Evolutionary conservation across 306 rosid species (phyloP).

Genomic region (Citrullus colocynthis): DNA sequence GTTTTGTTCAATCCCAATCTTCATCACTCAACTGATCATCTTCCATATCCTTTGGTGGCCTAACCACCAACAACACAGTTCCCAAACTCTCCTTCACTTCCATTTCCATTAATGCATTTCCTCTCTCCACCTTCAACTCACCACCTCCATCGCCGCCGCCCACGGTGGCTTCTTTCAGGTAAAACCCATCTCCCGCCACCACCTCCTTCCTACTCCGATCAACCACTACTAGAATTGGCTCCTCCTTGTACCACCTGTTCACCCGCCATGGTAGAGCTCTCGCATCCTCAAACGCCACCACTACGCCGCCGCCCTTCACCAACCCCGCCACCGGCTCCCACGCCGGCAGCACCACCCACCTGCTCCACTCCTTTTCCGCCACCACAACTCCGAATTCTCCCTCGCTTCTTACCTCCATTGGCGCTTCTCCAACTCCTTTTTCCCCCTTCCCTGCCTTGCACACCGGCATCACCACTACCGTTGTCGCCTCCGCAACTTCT

Average conservation of each 20-base stretch:
- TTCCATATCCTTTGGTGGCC: slow-evolving; percentile 53
- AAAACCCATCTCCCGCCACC: slow-evolving; percentile 50
- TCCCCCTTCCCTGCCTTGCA: slow-evolving; percentile 40
- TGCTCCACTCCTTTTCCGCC: slow-evolving; percentile 74
- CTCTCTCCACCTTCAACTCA: slow-evolving; percentile 61
- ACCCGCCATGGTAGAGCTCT: slow-evolving; percentile 76
- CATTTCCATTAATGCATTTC: slow-evolving; percentile 35
- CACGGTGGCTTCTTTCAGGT: slow-evolving; percentile 36
- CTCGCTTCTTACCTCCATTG: slow-evolving; percentile 34
- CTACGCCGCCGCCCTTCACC: slow-evolving; percentile 42
- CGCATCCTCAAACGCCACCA: slow-evolving; percentile 56
- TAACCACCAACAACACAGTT: slow-evolving; percentile 53
- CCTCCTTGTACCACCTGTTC: slow-evolving; percentile 73
- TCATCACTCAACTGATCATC: slow-evolving; percentile 55
- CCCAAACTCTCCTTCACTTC: slow-evolving; percentile 53
- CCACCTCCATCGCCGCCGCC: slow-evolving; percentile 11
- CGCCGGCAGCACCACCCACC: slow-evolving; percentile 73
- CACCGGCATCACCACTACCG: slow-evolving; percentile 62
- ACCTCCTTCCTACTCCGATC: slow-evolving; percentile 44
- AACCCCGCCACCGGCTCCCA: slow-evolving; percentile 52
- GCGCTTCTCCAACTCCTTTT: slow-evolving; percentile 48
- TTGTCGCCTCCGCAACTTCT: slow-evolving; percentile 66
- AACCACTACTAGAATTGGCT: slow-evolving; percentile 66
- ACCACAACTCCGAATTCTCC: slow-evolving; percentile 68
- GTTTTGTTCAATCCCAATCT: slow-evolving; percentile 59